Evolutionary conservation across 208 protist species (phyloP).

Genomic region (Entamoeba dispar): DNA sequence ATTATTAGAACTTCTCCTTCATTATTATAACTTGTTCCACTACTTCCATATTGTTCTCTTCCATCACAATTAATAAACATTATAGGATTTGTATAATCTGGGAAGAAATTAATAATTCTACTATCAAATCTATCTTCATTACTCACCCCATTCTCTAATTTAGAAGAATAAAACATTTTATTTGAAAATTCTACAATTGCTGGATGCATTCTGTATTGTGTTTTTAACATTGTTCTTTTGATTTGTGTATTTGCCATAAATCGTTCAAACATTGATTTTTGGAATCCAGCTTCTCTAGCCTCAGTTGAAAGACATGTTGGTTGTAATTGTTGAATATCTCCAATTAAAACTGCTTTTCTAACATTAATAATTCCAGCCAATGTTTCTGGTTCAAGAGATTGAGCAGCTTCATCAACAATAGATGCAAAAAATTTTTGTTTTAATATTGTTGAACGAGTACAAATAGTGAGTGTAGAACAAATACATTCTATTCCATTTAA

Average conservation of each 20-base stretch:
- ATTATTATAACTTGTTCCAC: conserved; percentile 81
- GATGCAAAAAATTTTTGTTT: background rate
- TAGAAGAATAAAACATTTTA: conserved; percentile 81
- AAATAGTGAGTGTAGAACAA: background rate
- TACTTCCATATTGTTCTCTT: conserved; percentile 60
- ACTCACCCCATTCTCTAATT: conserved; percentile 72
- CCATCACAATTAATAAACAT: conserved; percentile 67
- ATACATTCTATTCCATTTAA: background rate
- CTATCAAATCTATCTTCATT: conserved; percentile 34
- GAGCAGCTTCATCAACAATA: conserved; percentile 80
- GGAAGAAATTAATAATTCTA: conserved; percentile 58
- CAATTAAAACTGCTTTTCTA: conserved; percentile 62
- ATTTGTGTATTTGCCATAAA: conserved; percentile 55
- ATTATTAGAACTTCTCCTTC: conserved; percentile 52
- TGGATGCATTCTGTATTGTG: conserved; percentile 95
- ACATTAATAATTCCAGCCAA: conserved; percentile 71
- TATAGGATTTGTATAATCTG: conserved; percentile 53
- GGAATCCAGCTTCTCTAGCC: conserved; percentile 58
- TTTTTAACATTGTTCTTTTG: conserved; percentile 56
- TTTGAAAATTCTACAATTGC: conserved; percentile 68
- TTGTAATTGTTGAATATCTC: conserved; percentile 77
- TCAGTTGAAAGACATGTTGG: conserved; percentile 73
- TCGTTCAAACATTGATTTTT: conserved; percentile 74
- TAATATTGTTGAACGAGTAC: background rate
- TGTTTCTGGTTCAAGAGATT: conserved; percentile 72